Evolutionary conservation across 2,329 filamentous ascomycete genomes (phyloP), one percentile per base, ranked within the genome.

Genomic region (Nigrospora oryzae): DNA sequence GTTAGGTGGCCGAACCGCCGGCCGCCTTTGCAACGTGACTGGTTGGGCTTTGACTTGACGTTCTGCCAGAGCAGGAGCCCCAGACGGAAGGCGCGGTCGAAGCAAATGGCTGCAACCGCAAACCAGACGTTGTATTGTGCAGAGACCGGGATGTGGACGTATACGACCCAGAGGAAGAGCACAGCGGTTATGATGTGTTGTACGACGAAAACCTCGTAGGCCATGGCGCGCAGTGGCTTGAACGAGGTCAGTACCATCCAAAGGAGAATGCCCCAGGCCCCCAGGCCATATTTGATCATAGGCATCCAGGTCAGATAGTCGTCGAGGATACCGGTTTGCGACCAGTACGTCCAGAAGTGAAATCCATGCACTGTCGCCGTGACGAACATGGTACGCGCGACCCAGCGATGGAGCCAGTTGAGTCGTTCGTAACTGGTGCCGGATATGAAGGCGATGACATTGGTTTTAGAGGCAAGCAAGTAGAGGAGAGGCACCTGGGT

Each of bases 371-470:
- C 71, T 1, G 81, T 81, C 2, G 77, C 78, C 0, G 80, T 85
- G 14, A 86, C 64, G 33, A 87, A 74, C 65, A 87, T 77, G 45
- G 80, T 83, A 47, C 84, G 74, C 3, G 79, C 81, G 11, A 82
- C 77, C 83, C 84, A 88, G 48, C 84, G 74, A 55, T 88, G 84
- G 43, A 86, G 63, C 83, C 83, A 87, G 58, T 85, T 86, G 46
- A 87, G 66, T 10, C 80, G 73, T 62, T 87, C 83, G 55, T 86
- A 79, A 48, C 81, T 80, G 11, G 75, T 71, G 11, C 83, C 83
- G 4, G 75, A 70, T 19, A 87, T 62, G 43, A 72, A 67, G 1
- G 77, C 81, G n/a, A 86, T 63, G 16, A 79, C 55, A 50, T 70
- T 81, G 49, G 73, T 69, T 56, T 82, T 81, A 50, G 74, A 75